Evolutionary conservation across 2,329 filamentous ascomycete species (phyloP).

Genomic region (Ceratocystis colombiana): DNA sequence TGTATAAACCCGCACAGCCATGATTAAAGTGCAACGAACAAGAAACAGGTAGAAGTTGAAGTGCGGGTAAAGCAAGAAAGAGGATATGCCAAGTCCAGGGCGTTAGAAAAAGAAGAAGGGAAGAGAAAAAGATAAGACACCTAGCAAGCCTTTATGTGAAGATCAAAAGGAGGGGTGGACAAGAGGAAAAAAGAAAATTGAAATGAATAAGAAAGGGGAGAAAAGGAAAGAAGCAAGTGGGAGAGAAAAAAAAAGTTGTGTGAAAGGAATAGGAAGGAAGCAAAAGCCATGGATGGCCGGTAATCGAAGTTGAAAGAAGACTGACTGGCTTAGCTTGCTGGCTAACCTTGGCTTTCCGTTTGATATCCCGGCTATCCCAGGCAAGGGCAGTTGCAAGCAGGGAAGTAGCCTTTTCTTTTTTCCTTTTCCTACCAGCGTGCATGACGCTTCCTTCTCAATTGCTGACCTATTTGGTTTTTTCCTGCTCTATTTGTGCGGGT

Average conservation of each 20-base stretch:
- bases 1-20: conserved; percentile 7
- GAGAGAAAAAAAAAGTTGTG: conserved; percentile 2
- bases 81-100: conserved; percentile 13
- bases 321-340: not conserved
- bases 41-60: not conserved
- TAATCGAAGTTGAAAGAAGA: conserved; percentile 7
- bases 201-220: conserved; percentile 4
- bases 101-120: conserved; percentile 8
- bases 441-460: conserved; percentile 9
- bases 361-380: not conserved
- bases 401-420: conserved; percentile 2
- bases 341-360: not conserved
- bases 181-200: conserved; percentile 7
- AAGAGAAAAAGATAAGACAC: conserved; percentile 1
- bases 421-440: not conserved
- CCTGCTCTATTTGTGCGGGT: not conserved
- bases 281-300: conserved; percentile 8
- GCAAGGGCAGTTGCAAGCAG: not conserved
- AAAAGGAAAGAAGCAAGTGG: conserved; percentile 1
- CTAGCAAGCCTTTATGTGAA: not conserved
- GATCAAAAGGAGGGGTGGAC: conserved; percentile 10
- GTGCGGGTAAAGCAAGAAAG: not conserved
- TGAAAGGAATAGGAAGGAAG: conserved; percentile 13
- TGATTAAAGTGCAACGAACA: conserved; percentile 9
- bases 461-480: not conserved